phyloP scores from a whole-genome alignment of 2,329 filamentous ascomycete genomes.

The Tolypocladium cylindrosporum region DNA sequence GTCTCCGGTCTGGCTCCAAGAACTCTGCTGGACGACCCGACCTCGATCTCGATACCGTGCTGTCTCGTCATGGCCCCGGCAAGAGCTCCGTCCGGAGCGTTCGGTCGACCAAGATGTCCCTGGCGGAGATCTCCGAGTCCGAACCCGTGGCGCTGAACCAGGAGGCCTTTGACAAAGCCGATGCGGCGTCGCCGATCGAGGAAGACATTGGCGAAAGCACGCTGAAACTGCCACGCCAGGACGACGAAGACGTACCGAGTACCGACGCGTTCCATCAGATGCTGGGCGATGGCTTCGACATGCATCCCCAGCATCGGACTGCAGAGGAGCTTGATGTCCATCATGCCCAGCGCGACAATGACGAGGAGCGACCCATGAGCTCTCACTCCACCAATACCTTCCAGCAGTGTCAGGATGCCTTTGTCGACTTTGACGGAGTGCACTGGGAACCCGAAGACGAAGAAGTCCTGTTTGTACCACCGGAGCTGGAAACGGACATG shows the following conservation, averaged over 20 bases:
- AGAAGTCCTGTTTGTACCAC: constrained; percentile 12
- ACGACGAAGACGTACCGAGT: constrained; percentile 18
- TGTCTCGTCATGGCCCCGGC: constrained; percentile 43
- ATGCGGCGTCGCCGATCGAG: constrained; percentile 27
- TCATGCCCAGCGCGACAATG: background rate
- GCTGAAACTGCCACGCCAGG: constrained; percentile 16
- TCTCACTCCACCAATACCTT: constrained; percentile 50
- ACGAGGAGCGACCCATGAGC: constrained; percentile 25
- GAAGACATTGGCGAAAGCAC: constrained; percentile 22
- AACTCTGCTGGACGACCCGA: constrained; percentile 31
- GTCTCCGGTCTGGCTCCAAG: constrained; percentile 45
- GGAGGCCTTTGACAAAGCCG: constrained; percentile 44
- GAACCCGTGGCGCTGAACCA: constrained; percentile 41
- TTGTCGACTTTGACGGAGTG: constrained; percentile 74
- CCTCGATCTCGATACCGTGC: constrained; percentile 26
- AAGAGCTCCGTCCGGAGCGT: constrained; percentile 43
- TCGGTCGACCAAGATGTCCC: constrained; percentile 33
- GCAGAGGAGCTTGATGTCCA: background rate
- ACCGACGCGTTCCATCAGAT: constrained; percentile 24
- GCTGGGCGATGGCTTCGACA: constrained; percentile 14
- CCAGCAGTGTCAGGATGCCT: constrained; percentile 57
- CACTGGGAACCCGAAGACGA: constrained; percentile 54
- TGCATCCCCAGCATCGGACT: background rate
- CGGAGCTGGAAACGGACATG: constrained; percentile 9
- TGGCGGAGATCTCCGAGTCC: constrained; percentile 48